phyloP scores from a whole-genome alignment of 192 early-diverging fungal species.

The Thoreauomyces humboldtii region DNA sequence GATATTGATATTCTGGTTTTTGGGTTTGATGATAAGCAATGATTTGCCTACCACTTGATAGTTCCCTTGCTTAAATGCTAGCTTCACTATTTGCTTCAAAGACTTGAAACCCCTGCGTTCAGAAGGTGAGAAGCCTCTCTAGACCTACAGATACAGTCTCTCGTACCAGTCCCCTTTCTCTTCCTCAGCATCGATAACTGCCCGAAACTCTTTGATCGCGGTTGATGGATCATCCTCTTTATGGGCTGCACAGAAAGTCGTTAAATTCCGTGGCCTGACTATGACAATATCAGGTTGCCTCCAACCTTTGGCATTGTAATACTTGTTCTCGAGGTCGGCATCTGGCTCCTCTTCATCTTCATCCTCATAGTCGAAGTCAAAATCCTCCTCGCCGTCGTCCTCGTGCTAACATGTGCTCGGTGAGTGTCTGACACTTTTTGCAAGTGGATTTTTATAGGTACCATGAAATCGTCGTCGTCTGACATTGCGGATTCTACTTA shows the following conservation, averaged over 20 bases:
- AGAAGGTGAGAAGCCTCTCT: not conserved
- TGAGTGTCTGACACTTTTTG: not conserved
- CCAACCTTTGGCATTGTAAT: constrained; percentile 84
- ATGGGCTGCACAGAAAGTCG: constrained; percentile 40
- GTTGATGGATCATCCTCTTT: constrained; percentile 75
- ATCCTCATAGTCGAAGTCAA: constrained; percentile 85
- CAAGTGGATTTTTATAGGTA: not conserved
- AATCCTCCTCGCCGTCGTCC: constrained; percentile 66
- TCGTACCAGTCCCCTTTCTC: constrained; percentile 81
- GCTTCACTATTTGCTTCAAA: constrained; percentile 82
- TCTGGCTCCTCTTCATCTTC: constrained; percentile 79
- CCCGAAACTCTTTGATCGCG: constrained; percentile 73
- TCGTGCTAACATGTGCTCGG: constrained; percentile 2
- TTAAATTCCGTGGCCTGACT: not conserved
- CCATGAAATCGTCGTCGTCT: constrained; percentile 43
- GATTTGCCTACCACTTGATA: constrained; percentile 58
- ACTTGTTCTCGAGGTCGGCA: constrained; percentile 82
- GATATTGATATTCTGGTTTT: too few species aligned
- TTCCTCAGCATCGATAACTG: constrained; percentile 73
- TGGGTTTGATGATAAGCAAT: too few species aligned
- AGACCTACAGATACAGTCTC: not conserved
- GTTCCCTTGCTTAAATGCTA: constrained; percentile 64
- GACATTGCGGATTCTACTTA: too few species aligned
- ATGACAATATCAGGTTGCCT: not conserved
- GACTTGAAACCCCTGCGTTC: constrained; percentile 82